Evolutionary conservation across 371 early-diverging fungal species (phyloP), one percentile per base, ranked within the genome.

Genomic region (Mortierella sp.): DNA sequence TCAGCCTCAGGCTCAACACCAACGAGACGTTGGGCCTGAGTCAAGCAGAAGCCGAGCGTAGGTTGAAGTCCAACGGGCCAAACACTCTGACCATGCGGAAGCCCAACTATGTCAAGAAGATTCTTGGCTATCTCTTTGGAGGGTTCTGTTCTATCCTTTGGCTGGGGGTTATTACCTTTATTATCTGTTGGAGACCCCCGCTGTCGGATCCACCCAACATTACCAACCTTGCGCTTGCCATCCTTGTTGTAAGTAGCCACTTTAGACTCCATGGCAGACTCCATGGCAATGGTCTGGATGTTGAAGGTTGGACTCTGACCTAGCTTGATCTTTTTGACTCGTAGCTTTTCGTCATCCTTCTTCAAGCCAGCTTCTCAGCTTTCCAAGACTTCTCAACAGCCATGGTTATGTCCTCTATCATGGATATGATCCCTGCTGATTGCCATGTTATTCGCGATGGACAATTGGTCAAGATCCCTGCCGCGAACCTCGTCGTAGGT

Each of bases 321-420:
- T 18, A 14, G 3, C n/a, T 18, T 30, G 2, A 1, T 27, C 23
- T 24, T 28, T 41, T 19, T 3, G n/a, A 14, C 12, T 21, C 19
- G 14, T 34, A 74, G 79, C 71, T 91, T 24, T 69, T 90, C 49
- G 90, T 91, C 41, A 84, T 92, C 38, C 67, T 85, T 30, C 55
- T 90, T 16, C 89, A 89, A 69, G 86, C 90, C 1, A 53, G 81
- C 38, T 91, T 92, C 71, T 86, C 84, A 19, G 91, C 90, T 19
- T 90, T 85, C 83, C 90, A 92, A 73, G 92, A 93, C 68, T 91
- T 87, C 82, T 85, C 87, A 6, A 86, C 94, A 0, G 72, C 82
- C 34, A 81, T 73, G 27, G 88, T 94, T 24, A 90, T 95, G 92
- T 82, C 86, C 47, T 89, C 91, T 0, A 93, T 94, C 63, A 79